phyloP scores from a whole-genome alignment of 83 land plant genomes.

The Larix sibirica region DNA sequence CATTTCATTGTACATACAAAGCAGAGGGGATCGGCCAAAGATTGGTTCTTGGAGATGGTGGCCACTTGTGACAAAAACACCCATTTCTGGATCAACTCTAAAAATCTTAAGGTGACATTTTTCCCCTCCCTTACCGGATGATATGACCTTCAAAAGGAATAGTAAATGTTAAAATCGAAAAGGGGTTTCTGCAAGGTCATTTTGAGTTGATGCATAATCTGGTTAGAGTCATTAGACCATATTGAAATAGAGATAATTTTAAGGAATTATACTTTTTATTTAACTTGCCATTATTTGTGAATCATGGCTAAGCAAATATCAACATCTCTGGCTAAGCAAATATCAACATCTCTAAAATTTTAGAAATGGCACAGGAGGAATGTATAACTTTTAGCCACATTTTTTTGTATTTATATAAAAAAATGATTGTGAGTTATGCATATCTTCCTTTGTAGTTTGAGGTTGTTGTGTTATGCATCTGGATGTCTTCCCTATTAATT shows the following conservation, averaged over 20 bases:
- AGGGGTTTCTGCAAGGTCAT: no score
- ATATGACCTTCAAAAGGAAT: neutral
- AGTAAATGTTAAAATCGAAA: neutral
- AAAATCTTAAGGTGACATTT: constrained; percentile 37
- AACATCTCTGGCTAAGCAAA: no score
- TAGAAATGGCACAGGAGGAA: no score
- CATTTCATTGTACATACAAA: constrained; percentile 35
- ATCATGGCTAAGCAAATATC: no score
- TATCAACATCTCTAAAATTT: no score
- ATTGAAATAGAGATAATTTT: no score
- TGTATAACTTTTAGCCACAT: no score
- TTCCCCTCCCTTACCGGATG: neutral
- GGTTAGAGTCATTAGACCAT: no score
- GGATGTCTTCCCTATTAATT: neutral
- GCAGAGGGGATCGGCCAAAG: constrained; percentile 34
- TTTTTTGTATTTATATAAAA: neutral
- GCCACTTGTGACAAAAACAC: constrained; percentile 44
- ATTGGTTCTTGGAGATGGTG: constrained; percentile 50
- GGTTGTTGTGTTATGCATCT: neutral
- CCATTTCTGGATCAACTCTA: constrained; percentile 39
- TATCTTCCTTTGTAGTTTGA: neutral
- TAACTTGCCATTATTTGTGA: no score
- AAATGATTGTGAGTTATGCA: neutral
- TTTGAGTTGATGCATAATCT: no score
- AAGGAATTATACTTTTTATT: neutral